A percentile compares a stretch with the other conserved stretches of the same genome.
Conservation (phyloP, 345 rosid species). For the Luvunga scandens region DNA sequence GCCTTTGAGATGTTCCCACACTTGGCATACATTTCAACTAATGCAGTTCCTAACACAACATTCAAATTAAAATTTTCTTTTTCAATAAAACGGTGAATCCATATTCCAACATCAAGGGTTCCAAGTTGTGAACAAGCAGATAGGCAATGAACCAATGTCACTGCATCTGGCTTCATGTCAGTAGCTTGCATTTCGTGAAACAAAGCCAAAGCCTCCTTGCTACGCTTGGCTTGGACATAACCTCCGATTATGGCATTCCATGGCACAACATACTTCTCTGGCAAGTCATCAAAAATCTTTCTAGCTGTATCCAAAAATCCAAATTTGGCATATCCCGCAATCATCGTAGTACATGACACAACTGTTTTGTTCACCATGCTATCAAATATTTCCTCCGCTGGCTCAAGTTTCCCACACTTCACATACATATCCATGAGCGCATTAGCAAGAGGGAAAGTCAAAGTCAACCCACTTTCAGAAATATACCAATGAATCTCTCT, state of each 20-base stretch:
- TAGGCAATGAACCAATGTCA: constrained; percentile 81
- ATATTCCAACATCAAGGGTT: constrained; percentile 77
- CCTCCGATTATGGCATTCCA: constrained; percentile 91
- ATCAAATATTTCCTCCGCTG: constrained; percentile 53
- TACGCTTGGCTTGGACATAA: constrained; percentile 55
- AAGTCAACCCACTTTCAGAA: constrained; percentile 35
- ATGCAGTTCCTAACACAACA: constrained; percentile 72
- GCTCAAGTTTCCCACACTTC: constrained; percentile 64
- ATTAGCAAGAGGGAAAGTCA: constrained; percentile 66
- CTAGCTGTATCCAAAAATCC: constrained; percentile 56
- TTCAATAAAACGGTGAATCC: constrained; percentile 74
- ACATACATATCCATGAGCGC: constrained; percentile 83
- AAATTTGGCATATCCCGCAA: constrained; percentile 65
- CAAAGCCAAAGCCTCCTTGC: constrained; percentile 68
- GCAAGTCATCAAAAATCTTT: constrained; percentile 57
- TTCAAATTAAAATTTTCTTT: constrained; percentile 51
- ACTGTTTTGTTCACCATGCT: constrained; percentile 49
- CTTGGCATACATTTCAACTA: constrained; percentile 85
- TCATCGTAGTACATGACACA: constrained; percentile 76
- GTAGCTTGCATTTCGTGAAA: constrained; percentile 76
- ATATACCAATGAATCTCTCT: constrained; percentile 53
- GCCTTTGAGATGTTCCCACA: constrained; percentile 79
- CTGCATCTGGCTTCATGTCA: constrained; percentile 55
- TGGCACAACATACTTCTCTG: constrained; percentile 67
- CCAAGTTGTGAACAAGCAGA: constrained; percentile 89